phyloP scores from a whole-genome alignment of 2,329 filamentous ascomycete species.

The Neofusicoccum parvum region DNA sequence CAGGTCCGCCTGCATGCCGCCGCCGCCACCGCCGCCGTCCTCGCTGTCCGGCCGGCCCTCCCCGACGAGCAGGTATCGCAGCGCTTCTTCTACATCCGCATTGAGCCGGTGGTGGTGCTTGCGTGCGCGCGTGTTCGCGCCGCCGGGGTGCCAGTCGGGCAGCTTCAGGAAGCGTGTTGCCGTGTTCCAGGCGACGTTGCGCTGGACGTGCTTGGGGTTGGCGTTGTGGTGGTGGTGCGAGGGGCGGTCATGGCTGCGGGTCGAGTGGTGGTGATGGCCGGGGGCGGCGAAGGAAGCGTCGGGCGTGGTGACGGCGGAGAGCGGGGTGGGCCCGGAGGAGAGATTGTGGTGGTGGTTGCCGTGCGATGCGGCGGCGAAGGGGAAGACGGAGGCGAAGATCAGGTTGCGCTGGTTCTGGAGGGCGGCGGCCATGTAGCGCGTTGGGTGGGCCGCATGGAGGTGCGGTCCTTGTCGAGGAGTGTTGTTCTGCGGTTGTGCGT shows the following conservation, averaged over 20 bases:
- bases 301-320: not conserved
- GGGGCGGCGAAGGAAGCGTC: not conserved
- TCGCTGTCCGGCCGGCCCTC: conserved; percentile 28
- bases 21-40: conserved; percentile 20
- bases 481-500: not conserved
- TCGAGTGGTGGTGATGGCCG: conserved; percentile 13
- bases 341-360: not conserved
- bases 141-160: conserved; percentile 27
- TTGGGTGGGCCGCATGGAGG: not conserved
- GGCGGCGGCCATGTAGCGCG: conserved; percentile 13
- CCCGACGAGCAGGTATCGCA: conserved; percentile 38
- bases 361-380: conserved; percentile 27
- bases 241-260: conserved; percentile 38
- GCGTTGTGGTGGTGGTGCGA: conserved; percentile 19
- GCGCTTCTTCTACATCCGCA: conserved; percentile 39
- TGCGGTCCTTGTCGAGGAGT: not conserved
- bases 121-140: conserved; percentile 25
- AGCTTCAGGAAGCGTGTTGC: conserved; percentile 48
- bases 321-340: conserved; percentile 37
- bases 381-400: conserved; percentile 50
- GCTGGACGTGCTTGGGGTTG: conserved; percentile 29
- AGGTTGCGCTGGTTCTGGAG: conserved; percentile 23
- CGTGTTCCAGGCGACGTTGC: conserved; percentile 48
- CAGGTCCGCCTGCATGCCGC: conserved; percentile 30
- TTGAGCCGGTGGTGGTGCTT: conserved; percentile 26